Evolutionary conservation across 345 rosid species (phyloP).

Genomic region (Excoecaria agallocha): DNA sequence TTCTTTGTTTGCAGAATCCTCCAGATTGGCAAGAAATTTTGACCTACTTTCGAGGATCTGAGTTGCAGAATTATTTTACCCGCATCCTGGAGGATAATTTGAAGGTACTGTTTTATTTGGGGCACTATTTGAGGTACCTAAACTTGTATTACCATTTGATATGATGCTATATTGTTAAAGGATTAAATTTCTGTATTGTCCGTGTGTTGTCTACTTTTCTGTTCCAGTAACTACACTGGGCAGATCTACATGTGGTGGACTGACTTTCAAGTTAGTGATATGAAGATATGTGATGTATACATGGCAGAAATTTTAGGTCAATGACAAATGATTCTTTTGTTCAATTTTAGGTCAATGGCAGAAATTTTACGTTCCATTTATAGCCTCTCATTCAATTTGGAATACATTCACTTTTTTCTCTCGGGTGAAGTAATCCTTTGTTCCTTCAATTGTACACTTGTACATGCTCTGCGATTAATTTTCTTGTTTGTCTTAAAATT

Average conservation of each 20-base stretch:
- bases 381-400: background rate
- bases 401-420: background rate
- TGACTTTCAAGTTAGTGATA: background rate
- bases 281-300: background rate
- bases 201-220: background rate
- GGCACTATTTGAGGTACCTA: background rate
- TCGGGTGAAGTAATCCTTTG: background rate
- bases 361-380: background rate
- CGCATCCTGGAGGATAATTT: slow-evolving; percentile 92
- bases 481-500: background rate
- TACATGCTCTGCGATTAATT: background rate
- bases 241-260: background rate
- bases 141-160: background rate
- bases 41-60: slow-evolving; percentile 96
- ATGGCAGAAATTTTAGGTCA: background rate
- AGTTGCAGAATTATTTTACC: slow-evolving; percentile 93
- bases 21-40: slow-evolving; percentile 99
- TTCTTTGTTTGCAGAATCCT: slow-evolving; percentile 61
- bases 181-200: background rate
- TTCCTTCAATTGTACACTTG: background rate
- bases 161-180: background rate
- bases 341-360: background rate
- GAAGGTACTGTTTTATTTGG: slow-evolving; percentile 51
- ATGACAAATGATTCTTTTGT: background rate
- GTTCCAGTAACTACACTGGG: background rate